phyloP scores from a whole-genome alignment of 495 filamentous ascomycete genomes.

The Aspergillus wentii region DNA sequence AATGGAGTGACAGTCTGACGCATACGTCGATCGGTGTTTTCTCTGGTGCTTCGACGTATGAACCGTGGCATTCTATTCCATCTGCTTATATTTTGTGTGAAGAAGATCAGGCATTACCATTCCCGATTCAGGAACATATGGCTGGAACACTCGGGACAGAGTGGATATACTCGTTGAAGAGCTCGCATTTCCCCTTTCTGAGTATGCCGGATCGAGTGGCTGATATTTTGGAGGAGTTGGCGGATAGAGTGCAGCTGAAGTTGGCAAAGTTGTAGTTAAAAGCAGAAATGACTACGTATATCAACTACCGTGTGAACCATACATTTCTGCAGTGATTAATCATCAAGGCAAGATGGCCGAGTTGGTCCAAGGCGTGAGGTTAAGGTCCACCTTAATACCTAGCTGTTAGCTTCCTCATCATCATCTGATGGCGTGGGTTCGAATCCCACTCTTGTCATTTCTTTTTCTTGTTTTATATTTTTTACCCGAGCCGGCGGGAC shows the following conservation, averaged over 20 bases:
- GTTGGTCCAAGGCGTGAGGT: neutral
- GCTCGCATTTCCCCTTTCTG: conserved; percentile 26
- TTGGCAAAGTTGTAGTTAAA: no score
- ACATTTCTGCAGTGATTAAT: no score
- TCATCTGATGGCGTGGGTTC: conserved; percentile 31
- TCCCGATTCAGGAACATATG: conserved; percentile 24
- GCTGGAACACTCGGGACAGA: conserved; percentile 16
- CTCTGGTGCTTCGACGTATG: conserved; percentile 15
- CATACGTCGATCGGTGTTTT: conserved; percentile 21
- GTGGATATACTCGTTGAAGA: conserved; percentile 16
- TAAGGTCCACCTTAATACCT: neutral
- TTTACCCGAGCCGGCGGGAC: no score
- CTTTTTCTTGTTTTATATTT: no score
- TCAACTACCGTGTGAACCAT: no score
- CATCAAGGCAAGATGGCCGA: conserved; percentile 1
- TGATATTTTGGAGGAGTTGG: conserved; percentile 5
- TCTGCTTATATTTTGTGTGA: conserved; percentile 28
- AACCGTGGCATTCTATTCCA: conserved; percentile 20
- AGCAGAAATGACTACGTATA: no score
- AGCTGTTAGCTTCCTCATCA: neutral
- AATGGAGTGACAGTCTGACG: conserved; percentile 8
- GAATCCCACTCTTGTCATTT: conserved; percentile 43
- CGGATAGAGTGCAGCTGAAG: no score
- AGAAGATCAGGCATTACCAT: conserved; percentile 24
- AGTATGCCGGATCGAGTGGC: conserved; percentile 18